A percentile compares a stretch with the other conserved stretches of the same genome.
phyloP scores from a whole-genome alignment of 352 stramenopile genomes.

The Pythium sukuiense region DNA sequence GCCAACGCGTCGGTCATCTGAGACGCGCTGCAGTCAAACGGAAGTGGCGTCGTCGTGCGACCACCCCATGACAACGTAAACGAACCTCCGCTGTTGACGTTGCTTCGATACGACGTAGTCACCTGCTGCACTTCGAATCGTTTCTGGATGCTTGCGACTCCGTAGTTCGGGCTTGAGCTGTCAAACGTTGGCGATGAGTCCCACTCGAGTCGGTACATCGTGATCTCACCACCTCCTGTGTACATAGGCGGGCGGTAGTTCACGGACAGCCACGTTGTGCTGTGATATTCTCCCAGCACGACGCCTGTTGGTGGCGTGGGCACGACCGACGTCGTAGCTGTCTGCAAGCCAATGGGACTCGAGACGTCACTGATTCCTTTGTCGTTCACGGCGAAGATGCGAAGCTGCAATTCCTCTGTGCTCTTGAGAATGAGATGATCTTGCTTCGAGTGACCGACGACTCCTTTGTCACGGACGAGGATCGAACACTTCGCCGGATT shows the following conservation, averaged over 20 bases:
- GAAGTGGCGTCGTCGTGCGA: constrained; percentile 54
- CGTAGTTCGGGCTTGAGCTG: constrained; percentile 80
- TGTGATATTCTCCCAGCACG: constrained; percentile 76
- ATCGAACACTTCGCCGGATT: constrained; percentile 33
- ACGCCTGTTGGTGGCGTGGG: constrained; percentile 77
- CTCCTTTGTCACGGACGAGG: constrained; percentile 45
- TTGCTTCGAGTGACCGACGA: constrained; percentile 51
- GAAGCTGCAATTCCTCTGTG: constrained; percentile 53
- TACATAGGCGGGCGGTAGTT: constrained; percentile 83
- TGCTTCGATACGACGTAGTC: constrained; percentile 59
- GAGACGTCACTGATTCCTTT: constrained; percentile 47
- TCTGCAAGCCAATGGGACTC: constrained; percentile 33
- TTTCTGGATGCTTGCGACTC: constrained; percentile 83
- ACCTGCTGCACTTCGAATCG: constrained; percentile 92
- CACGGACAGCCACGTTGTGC: constrained; percentile 70
- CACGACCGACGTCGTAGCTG: constrained; percentile 57
- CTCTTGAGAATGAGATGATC: constrained; percentile 53
- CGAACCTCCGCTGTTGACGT: constrained; percentile 66
- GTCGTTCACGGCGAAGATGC: constrained; percentile 60
- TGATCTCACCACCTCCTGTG: constrained; percentile 87
- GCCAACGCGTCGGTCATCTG: constrained; percentile 81
- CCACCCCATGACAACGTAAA: constrained; percentile 94
- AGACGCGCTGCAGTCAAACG: constrained; percentile 63
- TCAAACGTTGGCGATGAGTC: constrained; percentile 85
- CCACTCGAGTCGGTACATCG: constrained; percentile 93